Evolutionary conservation across 495 filamentous ascomycete genomes (phyloP).

Genomic region (Penicillium riverlandense): DNA sequence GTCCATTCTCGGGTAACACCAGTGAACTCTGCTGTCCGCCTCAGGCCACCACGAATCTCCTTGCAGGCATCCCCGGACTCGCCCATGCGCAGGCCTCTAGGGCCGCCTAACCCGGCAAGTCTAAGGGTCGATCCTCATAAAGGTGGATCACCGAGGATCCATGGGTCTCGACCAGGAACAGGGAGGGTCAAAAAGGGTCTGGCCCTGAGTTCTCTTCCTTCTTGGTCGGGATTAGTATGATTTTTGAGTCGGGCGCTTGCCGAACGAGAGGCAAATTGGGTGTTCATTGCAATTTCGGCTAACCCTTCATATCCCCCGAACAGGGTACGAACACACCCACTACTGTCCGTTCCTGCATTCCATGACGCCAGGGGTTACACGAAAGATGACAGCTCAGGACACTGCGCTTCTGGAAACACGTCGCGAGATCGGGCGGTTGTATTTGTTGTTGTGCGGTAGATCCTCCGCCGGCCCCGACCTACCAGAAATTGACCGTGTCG

Average conservation of each 20-base stretch:
- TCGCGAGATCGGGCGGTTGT: background rate
- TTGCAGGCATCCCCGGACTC: too few relatives aligned
- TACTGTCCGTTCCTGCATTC: constrained; percentile 13
- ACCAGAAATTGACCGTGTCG: background rate
- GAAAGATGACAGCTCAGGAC: background rate
- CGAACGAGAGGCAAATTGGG: constrained; percentile 4
- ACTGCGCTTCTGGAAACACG: constrained; percentile 2
- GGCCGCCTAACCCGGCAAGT: constrained; percentile 2
- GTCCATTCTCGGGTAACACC: too few relatives aligned
- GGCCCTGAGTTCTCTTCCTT: too few relatives aligned
- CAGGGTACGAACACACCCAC: constrained; percentile 1
- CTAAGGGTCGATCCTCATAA: constrained; percentile 2
- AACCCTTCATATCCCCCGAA: background rate
- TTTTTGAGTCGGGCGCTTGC: too few relatives aligned
- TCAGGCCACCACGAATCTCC: background rate
- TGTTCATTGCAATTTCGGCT: constrained; percentile 7
- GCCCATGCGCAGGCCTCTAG: background rate
- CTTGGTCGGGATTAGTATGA: too few relatives aligned
- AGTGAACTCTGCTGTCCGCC: background rate
- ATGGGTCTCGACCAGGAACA: constrained; percentile 14
- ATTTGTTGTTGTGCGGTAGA: background rate
- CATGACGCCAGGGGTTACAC: constrained; percentile 14
- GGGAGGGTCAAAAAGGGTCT: background rate
- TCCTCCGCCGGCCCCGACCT: too few relatives aligned
- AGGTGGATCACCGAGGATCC: constrained; percentile 3